Evolutionary conservation across 768 basidiomycete species (phyloP).

Genomic region (Amyloporia xantha): DNA sequence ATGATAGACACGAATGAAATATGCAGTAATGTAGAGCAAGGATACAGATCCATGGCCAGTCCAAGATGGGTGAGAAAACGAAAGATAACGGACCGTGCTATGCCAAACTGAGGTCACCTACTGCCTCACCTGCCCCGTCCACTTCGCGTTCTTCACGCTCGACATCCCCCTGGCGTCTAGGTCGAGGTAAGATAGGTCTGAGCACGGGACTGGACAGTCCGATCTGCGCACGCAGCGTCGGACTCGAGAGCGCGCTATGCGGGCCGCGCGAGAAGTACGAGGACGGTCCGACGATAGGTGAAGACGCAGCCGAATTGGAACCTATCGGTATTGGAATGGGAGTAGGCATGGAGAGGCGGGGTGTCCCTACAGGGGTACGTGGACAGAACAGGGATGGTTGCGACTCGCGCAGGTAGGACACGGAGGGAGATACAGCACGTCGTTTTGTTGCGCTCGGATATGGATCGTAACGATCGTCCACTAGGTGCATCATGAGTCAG

Average conservation of each 20-base stretch:
- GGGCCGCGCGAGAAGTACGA: conserved; percentile 39
- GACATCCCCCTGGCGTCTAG: conserved; percentile 36
- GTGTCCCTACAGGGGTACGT: conserved; percentile 32
- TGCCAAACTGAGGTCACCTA: conserved; percentile 50
- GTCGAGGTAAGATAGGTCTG: conserved; percentile 51
- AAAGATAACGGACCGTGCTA: conserved; percentile 10
- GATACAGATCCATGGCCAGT: not conserved
- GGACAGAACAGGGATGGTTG: conserved; percentile 47
- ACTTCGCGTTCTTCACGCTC: conserved; percentile 59
- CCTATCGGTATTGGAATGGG: conserved; percentile 65
- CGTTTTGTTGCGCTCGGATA: conserved; percentile 74
- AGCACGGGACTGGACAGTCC: conserved; percentile 73
- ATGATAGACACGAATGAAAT: not conserved
- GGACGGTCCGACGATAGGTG: conserved; percentile 55
- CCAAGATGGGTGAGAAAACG: conserved; percentile 5
- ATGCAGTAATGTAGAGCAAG: not conserved
- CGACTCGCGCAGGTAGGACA: conserved; percentile 59
- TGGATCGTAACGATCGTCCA: conserved; percentile 82
- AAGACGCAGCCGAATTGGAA: conserved; percentile 57
- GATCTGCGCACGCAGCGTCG: conserved; percentile 65
- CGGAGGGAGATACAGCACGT: conserved; percentile 76
- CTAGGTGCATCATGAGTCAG: conserved; percentile 29
- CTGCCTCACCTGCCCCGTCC: conserved; percentile 75
- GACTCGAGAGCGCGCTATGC: conserved; percentile 61
- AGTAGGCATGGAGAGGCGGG: conserved; percentile 23